Evolutionary conservation across 306 rosid species (phyloP).

Genomic region (Lotus japonicus): DNA sequence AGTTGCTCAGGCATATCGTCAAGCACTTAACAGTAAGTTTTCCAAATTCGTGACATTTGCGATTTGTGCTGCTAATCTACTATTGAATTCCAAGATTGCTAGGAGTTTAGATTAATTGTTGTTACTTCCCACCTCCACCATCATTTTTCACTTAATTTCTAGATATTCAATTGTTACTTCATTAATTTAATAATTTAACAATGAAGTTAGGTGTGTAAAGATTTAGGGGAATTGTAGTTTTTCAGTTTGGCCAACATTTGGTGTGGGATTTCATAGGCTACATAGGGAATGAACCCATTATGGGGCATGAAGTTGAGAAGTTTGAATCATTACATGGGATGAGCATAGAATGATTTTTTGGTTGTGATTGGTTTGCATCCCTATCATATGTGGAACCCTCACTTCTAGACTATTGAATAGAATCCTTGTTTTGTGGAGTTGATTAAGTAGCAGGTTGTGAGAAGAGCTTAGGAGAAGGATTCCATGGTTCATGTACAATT

Average conservation of each 20-base stretch:
- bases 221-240: neutral
- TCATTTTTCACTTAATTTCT: neutral
- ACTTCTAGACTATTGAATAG: neutral
- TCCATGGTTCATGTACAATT: no score
- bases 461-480: neutral
- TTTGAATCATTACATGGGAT: neutral
- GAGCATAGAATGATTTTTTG: no score
- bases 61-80: neutral
- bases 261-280: neutral
- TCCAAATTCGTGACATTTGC: neutral
- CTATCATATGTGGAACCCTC: no score
- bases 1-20: constrained; percentile 81
- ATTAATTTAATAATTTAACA: neutral
- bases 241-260: neutral
- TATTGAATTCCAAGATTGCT: neutral
- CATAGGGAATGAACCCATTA: neutral
- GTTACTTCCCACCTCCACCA: neutral
- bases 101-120: neutral
- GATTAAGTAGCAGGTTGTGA: neutral
- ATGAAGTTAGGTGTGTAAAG: neutral
- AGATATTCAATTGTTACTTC: neutral
- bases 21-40: constrained; percentile 71
- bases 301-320: neutral
- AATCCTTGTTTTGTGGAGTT: neutral
- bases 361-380: no score